phyloP scores from a whole-genome alignment of 768 basidiomycete genomes.

The Pulveroboletus frians region DNA sequence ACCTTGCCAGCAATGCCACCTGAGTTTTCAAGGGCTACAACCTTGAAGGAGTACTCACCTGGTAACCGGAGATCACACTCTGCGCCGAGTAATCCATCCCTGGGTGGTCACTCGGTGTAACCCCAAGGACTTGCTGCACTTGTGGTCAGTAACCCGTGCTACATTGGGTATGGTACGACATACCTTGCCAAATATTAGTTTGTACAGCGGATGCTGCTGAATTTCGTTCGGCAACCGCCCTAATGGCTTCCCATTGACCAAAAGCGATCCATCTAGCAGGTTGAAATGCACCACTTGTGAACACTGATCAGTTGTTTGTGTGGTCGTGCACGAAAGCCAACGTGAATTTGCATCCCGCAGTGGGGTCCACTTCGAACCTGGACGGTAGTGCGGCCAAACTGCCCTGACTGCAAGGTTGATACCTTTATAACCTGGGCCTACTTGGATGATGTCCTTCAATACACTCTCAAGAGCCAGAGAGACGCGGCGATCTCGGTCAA shows the following conservation, averaged over 20 bases:
- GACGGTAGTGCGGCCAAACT: constrained; percentile 25
- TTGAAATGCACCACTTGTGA: constrained; percentile 24
- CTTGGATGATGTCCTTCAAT: constrained; percentile 1
- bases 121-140: constrained; percentile 16
- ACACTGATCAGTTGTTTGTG: background rate
- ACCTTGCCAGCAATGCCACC: constrained; percentile 13
- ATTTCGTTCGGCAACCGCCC: constrained; percentile 21
- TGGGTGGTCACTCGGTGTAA: constrained; percentile 21
- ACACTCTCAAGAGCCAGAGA: constrained; percentile 22
- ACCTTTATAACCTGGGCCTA: constrained; percentile 2
- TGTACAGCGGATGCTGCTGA: constrained; percentile 16
- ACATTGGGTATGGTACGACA: background rate
- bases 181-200: constrained; percentile 20
- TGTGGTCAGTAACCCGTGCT: background rate
- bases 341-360: constrained; percentile 8
- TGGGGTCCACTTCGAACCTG: constrained; percentile 18
- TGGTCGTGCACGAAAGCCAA: constrained; percentile 24
- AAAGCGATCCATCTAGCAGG: constrained; percentile 22
- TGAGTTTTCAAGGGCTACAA: background rate
- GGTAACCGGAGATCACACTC: constrained; percentile 13
- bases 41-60: constrained; percentile 5
- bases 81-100: constrained; percentile 27
- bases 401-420: constrained; percentile 15
- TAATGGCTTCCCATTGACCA: constrained; percentile 26
- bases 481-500: constrained; percentile 30